Conservation (phyloP, 2,329 filamentous ascomycete genomes). For the Paraphoma chrysanthemicola region DNA sequence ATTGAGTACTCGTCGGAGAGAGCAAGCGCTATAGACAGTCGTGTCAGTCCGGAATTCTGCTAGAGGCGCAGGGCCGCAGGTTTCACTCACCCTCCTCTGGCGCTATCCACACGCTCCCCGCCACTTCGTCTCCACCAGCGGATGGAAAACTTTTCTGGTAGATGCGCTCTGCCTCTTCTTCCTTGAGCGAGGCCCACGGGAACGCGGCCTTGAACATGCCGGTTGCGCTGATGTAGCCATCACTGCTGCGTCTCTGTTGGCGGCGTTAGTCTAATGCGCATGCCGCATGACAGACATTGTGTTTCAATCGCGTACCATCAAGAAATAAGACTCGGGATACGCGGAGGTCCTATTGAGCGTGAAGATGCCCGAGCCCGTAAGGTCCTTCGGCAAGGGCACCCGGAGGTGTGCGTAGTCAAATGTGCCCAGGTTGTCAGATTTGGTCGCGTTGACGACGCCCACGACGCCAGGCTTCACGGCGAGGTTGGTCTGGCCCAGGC, state of each 20-base stretch:
- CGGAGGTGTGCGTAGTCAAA: conserved; percentile 97
- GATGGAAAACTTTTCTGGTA: conserved; percentile 84
- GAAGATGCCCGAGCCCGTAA: conserved; percentile 89
- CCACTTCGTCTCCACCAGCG: conserved; percentile 89
- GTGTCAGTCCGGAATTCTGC: conserved; percentile 20
- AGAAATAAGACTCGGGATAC: conserved; percentile 88
- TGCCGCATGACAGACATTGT: conserved; percentile 4
- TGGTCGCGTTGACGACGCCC: conserved; percentile 73
- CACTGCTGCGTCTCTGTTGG: conserved; percentile 75
- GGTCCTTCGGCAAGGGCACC: conserved; percentile 88
- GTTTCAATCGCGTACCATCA: conserved; percentile 70
- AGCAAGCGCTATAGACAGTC: conserved; percentile 68
- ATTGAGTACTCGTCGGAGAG: conserved; percentile 90
- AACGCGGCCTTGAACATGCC: conserved; percentile 94
- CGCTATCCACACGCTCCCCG: conserved; percentile 95
- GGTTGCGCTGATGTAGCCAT: conserved; percentile 84
- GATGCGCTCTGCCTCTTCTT: conserved; percentile 78
- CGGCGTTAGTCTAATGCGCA: conserved; percentile 35
- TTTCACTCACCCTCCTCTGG: conserved; percentile 68
- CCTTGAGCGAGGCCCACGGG: conserved; percentile 74
- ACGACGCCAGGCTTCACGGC: conserved; percentile 79
- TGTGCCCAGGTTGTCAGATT: conserved; percentile 75
- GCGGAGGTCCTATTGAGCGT: conserved; percentile 67
- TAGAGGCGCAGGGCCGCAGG: background rate
- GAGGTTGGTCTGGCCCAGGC: conserved; percentile 91